phyloP scores from a whole-genome alignment of 2,329 filamentous ascomycete genomes.

The Sphaerulina vaccinii region DNA sequence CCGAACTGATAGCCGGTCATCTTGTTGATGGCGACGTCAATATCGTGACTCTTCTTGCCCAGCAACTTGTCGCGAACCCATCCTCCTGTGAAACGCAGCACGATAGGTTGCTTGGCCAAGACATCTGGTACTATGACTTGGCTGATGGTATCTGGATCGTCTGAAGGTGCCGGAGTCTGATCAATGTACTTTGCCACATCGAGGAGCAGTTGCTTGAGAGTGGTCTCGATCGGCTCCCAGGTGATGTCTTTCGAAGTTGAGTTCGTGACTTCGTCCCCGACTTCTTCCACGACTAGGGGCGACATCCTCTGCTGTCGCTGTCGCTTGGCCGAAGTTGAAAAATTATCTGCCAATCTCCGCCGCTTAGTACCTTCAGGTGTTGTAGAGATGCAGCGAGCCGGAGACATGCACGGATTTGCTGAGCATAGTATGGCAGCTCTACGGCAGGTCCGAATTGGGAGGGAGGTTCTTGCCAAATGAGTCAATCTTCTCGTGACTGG shows the following conservation, averaged over 20 bases:
- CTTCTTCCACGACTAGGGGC: slow-evolving; percentile 34
- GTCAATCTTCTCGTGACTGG: slow-evolving; percentile 21
- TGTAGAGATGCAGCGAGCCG: slow-evolving; percentile 27
- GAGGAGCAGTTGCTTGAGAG: slow-evolving; percentile 72
- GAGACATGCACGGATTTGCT: slow-evolving; percentile 33
- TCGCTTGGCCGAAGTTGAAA: slow-evolving; percentile 14
- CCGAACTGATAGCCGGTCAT: slow-evolving; percentile 81
- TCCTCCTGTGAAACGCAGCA: slow-evolving; percentile 77
- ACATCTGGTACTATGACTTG: slow-evolving; percentile 44
- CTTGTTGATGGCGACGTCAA: slow-evolving; percentile 80
- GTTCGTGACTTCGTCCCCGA: slow-evolving; percentile 28
- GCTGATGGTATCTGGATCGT: slow-evolving; percentile 21
- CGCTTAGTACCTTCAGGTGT: slow-evolving; percentile 34
- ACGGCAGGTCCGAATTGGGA: background rate
- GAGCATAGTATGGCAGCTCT: slow-evolving; percentile 20
- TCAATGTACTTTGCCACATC: slow-evolving; percentile 76
- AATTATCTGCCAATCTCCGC: slow-evolving; percentile 26
- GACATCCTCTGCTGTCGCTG: slow-evolving; percentile 28
- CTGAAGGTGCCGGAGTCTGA: slow-evolving; percentile 32
- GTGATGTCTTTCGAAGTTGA: slow-evolving; percentile 51
- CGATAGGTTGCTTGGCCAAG: slow-evolving; percentile 47
- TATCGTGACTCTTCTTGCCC: slow-evolving; percentile 70
- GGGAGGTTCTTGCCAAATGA: slow-evolving; percentile 17
- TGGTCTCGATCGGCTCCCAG: slow-evolving; percentile 64
- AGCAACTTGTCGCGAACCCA: slow-evolving; percentile 87